Conservation (phyloP, 345 rosid genomes). For the Hypericum androsaemum region DNA sequence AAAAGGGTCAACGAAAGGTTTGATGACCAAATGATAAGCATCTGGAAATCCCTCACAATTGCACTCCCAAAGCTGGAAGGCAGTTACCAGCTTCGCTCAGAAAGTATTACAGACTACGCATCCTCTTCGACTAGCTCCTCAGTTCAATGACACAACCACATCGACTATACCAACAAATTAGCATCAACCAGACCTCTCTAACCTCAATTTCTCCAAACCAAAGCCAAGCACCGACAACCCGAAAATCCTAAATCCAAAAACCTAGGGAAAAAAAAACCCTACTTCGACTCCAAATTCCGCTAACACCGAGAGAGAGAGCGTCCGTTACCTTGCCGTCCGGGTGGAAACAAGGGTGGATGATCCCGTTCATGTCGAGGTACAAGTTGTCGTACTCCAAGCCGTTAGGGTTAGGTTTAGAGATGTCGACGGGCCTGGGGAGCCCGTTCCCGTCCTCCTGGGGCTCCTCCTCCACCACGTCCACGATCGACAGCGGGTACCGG, state of each 20-base stretch:
- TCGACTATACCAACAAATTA: too few relatives aligned
- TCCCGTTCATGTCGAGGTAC: constrained; percentile 92
- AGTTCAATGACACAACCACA: too few relatives aligned
- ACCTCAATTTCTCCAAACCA: too few relatives aligned
- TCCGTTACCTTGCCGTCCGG: constrained; percentile 80
- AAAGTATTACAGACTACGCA: too few relatives aligned
- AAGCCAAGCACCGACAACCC: too few relatives aligned
- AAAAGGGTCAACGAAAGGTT: too few relatives aligned
- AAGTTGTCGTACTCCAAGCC: constrained; percentile 81
- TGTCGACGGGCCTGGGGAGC: constrained; percentile 35
- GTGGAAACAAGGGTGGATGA: constrained; percentile 94
- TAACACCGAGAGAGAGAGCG: neutral
- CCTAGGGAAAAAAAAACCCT: neutral
- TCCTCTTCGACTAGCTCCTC: too few relatives aligned
- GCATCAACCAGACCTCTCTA: too few relatives aligned
- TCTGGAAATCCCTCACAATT: too few relatives aligned
- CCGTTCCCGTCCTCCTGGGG: constrained; percentile 35
- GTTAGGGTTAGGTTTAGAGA: constrained; percentile 80
- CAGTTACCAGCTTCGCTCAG: too few relatives aligned
- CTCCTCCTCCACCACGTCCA: constrained; percentile 77
- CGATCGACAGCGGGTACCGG: constrained; percentile 73
- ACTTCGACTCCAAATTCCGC: neutral
- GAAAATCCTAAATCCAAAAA: neutral
- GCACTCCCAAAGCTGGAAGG: too few relatives aligned
- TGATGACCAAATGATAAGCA: too few relatives aligned